Evolutionary conservation across 1,284 basidiomycete species (phyloP), one percentile per base, ranked within the genome.

Genomic region (Papiliotrema terrestris): DNA sequence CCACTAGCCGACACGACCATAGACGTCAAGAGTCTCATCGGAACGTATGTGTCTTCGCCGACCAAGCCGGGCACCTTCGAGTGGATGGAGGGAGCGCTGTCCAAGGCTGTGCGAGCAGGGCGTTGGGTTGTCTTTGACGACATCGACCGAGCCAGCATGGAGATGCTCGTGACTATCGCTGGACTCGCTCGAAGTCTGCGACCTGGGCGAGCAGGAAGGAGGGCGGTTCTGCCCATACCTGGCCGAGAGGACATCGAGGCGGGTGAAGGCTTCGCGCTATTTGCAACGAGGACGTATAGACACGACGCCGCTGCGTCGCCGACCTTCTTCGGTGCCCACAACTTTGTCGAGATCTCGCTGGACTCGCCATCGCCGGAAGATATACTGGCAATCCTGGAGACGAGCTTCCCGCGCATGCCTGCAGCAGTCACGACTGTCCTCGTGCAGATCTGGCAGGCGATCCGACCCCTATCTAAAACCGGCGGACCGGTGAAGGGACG

Each of bases 91-190:
- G 96, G 96, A 13, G 88, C 94, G 0, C 80, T 99, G 45, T 86
- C 95, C 6, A 88, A 89, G 45, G 89, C 95, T 0, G 88, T 98
- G 80, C 83, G 86, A 42, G 86, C 90, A 62, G 96, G 96, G 14
- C 86, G 86, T 69, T 98, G 96, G 95, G 81, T 98, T 2, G 85
- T 98, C 2, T 83, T 98, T 44, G 88, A 96, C 70, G 92, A 98
- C 68, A 86, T 98, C 47, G 96, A 99, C 75, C 82, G 86, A 51
- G 93, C 87, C 14, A 88, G 87, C 57, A 86, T 81, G 58, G 93
- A 97, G 68, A 86, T 96, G 6, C 82, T 96, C 5, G 89, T 89
- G 0, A 82, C 88, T 23, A 80, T 95, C 61, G 86, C 90, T 45
- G 88, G 90, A 4, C 81, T 98, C 20, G 82, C 88, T 0, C 88